Conservation (phyloP, 2,329 filamentous ascomycete species). For the Ceratocystis ficicola region DNA sequence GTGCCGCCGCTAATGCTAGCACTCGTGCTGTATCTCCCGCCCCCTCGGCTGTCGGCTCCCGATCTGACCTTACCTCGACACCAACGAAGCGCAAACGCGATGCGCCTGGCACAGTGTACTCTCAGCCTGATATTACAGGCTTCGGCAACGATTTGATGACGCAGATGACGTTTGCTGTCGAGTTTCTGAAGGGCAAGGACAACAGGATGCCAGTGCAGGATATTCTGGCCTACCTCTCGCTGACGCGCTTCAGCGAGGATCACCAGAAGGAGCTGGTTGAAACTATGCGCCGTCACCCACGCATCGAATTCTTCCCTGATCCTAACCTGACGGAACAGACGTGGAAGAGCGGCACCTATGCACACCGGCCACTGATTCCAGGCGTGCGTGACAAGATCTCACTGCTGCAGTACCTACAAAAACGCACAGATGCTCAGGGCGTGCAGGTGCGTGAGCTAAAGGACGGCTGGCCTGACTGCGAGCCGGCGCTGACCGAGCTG, state of each 20-base stretch:
- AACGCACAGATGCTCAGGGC: conserved; percentile 66
- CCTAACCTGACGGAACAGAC: conserved; percentile 51
- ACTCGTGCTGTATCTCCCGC: conserved; percentile 51
- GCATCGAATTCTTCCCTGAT: conserved; percentile 46
- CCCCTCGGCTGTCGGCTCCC: conserved; percentile 40
- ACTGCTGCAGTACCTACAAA: conserved; percentile 69
- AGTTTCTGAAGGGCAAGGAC: conserved; percentile 64
- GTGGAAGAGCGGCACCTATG: conserved; percentile 60
- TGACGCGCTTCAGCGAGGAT: conserved; percentile 49
- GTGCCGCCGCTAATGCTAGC: conserved; percentile 35
- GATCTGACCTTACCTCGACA: conserved; percentile 37
- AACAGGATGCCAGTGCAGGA: conserved; percentile 59
- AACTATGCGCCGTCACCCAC: conserved; percentile 53
- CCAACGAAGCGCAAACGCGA: conserved; percentile 52
- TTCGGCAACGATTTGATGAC: conserved; percentile 73
- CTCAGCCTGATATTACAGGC: conserved; percentile 63
- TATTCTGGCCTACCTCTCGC: conserved; percentile 68
- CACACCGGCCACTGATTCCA: conserved; percentile 67
- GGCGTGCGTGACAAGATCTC: conserved; percentile 67
- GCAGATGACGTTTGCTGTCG: conserved; percentile 75
- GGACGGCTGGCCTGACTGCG: conserved; percentile 85
- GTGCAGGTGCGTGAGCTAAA: conserved; percentile 82
- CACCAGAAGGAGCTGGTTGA: conserved; percentile 53
- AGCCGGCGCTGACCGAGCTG: conserved; percentile 63
- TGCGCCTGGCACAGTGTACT: conserved; percentile 48